A percentile compares a stretch with the other conserved stretches of the same genome.
These are phyloP conservation scores for Evernia prunastri DNA, from an alignment of 495 filamentous ascomycete species.

Conservation along the genomic window DNA sequence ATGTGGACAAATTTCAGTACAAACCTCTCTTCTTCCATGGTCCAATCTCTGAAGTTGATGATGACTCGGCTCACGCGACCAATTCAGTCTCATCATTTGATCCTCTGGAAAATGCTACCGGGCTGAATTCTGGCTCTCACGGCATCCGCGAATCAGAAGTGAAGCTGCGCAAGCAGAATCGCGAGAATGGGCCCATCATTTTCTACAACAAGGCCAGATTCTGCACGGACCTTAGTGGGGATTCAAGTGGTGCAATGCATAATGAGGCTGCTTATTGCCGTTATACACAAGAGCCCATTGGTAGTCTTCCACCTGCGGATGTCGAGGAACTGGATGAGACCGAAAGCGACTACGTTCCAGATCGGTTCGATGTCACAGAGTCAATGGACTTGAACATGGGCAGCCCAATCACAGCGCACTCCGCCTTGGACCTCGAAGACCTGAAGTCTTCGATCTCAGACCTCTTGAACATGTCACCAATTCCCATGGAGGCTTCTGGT, in stretches of 20 bases:
- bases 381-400: slow-evolving; percentile 4
- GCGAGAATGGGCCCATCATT: slow-evolving; percentile 65
- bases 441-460: slow-evolving; percentile 20
- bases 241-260: slow-evolving; percentile 28
- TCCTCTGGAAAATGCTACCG: slow-evolving; percentile 17
- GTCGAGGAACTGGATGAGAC: neutral
- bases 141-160: slow-evolving; percentile 18
- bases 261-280: slow-evolving; percentile 17
- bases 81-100: slow-evolving; percentile 15
- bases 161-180: slow-evolving; percentile 37
- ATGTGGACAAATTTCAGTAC: slow-evolving; percentile 45
- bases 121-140: slow-evolving; percentile 29
- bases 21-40: slow-evolving; percentile 52
- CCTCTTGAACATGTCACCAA: slow-evolving; percentile 6
- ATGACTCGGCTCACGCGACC: slow-evolving; percentile 31
- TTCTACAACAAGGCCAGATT: slow-evolving; percentile 71
- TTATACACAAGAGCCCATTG: slow-evolving; percentile 18
- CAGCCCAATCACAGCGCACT: neutral
- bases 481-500: slow-evolving; percentile 52
- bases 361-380: neutral
- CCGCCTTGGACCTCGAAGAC: slow-evolving; percentile 21
- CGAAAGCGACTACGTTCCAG: neutral
- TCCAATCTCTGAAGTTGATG: slow-evolving; percentile 38
- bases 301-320: slow-evolving; percentile 6
- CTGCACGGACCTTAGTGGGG: slow-evolving; percentile 69